These are phyloP conservation scores for Canna indica DNA, from an alignment of 176 grass and related monocot species.

Conservation along the genomic window DNA sequence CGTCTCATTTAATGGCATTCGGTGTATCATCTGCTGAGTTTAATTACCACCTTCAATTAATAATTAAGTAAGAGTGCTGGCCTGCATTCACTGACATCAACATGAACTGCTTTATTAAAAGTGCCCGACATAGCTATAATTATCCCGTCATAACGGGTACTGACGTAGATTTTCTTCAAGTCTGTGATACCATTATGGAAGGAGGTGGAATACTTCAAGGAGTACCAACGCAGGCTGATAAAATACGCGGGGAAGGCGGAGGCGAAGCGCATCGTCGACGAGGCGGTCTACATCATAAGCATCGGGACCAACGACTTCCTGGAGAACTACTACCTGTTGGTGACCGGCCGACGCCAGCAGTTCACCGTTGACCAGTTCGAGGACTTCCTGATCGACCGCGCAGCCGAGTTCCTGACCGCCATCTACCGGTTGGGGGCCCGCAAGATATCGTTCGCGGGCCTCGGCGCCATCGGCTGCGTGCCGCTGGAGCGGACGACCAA, in stretches of 20 bases:
- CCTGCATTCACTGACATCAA: no score
- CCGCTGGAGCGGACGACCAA: slow-evolving; percentile 29
- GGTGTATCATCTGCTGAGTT: no score
- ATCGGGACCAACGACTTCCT: slow-evolving; percentile 70
- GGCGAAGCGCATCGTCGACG: slow-evolving; percentile 25
- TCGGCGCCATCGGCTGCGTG: slow-evolving; percentile 47
- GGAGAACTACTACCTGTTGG: slow-evolving; percentile 29
- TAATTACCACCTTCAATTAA: no score
- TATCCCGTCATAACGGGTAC: no score
- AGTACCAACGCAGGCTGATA: slow-evolving; percentile 34
- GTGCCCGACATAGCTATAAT: no score
- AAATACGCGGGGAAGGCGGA: slow-evolving; percentile 10
- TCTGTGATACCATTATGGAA: slow-evolving; percentile 36
- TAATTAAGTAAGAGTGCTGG: no score
- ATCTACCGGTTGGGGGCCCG: slow-evolving; percentile 34
- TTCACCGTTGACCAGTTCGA: slow-evolving; percentile 37
- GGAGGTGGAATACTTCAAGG: slow-evolving; percentile 51
- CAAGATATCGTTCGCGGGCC: slow-evolving; percentile 36
- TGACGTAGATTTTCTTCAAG: no score
- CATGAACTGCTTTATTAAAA: no score
- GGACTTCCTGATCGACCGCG: slow-evolving; percentile 27
- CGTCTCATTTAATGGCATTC: no score
- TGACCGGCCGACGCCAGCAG: slow-evolving; percentile 4
- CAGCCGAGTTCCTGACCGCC: slow-evolving; percentile 22
- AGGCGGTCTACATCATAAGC: slow-evolving; percentile 45